Percentiles rank a stretch among this genome's conserved stretches.
Conservation (phyloP, 2,329 filamentous ascomycete genomes). For the Zarea fungicola region DNA sequence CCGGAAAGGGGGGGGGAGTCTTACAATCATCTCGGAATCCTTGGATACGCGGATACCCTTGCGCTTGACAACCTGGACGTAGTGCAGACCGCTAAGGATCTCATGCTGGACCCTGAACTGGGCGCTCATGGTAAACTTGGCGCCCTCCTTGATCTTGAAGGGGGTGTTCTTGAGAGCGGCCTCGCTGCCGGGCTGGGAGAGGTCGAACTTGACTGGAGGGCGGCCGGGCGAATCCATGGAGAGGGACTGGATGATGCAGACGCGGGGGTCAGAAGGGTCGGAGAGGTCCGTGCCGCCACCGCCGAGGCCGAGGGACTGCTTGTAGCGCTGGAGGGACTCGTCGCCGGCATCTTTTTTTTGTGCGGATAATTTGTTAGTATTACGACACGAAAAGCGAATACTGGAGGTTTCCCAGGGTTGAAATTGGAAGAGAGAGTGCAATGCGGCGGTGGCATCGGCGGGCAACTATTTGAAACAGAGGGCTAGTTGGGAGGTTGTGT, state of each 20-base stretch:
- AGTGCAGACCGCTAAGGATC: slow-evolving; percentile 91
- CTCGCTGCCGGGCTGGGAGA: slow-evolving; percentile 68
- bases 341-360: slow-evolving; percentile 69
- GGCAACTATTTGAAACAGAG: no score
- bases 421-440: neutral
- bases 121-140: slow-evolving; percentile 89
- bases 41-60: slow-evolving; percentile 84
- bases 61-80: slow-evolving; percentile 88
- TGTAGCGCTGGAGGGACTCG: slow-evolving; percentile 95
- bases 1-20: slow-evolving; percentile 27
- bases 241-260: slow-evolving; percentile 89
- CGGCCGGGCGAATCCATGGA: slow-evolving; percentile 82
- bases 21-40: slow-evolving; percentile 95
- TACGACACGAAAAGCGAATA: neutral
- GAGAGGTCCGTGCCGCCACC: slow-evolving; percentile 67
- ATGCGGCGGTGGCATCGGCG: no score
- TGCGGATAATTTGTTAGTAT: slow-evolving; percentile 4
- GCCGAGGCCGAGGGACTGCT: slow-evolving; percentile 86
- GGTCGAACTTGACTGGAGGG: slow-evolving; percentile 80
- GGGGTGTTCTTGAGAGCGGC: slow-evolving; percentile 80
- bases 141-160: slow-evolving; percentile 96
- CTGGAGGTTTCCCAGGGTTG: neutral
- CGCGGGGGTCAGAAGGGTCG: slow-evolving; percentile 75
- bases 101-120: slow-evolving; percentile 95
- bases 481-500: no score